Conservation (phyloP, 2,329 filamentous ascomycete genomes). For the Aspergillus fumigatiaffinis region DNA sequence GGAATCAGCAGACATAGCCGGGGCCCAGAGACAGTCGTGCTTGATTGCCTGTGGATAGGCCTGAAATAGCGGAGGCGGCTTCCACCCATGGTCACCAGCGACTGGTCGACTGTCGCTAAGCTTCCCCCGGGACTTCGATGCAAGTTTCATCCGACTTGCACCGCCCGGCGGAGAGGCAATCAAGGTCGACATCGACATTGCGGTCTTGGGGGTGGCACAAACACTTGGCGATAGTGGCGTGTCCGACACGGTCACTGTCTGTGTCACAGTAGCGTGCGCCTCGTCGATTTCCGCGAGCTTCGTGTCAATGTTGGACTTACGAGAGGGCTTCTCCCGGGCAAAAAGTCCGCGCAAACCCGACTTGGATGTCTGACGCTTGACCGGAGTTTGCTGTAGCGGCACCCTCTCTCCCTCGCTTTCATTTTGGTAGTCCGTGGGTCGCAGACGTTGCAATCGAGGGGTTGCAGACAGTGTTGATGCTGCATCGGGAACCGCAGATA, state of each 20-base stretch:
- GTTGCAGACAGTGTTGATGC: neutral
- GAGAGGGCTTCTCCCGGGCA: slow-evolving; percentile 31
- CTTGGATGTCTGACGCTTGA: slow-evolving; percentile 35
- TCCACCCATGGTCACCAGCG: slow-evolving; percentile 47
- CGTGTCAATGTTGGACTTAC: slow-evolving; percentile 22
- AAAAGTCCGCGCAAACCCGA: slow-evolving; percentile 36
- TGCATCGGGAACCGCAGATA: neutral
- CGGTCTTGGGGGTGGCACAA: slow-evolving; percentile 23
- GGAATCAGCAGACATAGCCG: slow-evolving; percentile 63
- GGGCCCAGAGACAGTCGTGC: slow-evolving; percentile 65
- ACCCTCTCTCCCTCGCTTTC: slow-evolving; percentile 26
- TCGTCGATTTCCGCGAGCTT: slow-evolving; percentile 34
- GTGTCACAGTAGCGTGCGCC: slow-evolving; percentile 14
- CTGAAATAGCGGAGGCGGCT: slow-evolving; percentile 75
- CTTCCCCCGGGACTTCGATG: slow-evolving; percentile 18
- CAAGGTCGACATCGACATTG: slow-evolving; percentile 21
- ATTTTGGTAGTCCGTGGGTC: slow-evolving; percentile 29
- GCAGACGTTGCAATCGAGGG: slow-evolving; percentile 28
- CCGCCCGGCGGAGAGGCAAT: slow-evolving; percentile 20
- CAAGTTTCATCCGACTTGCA: slow-evolving; percentile 15
- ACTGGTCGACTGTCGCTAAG: slow-evolving; percentile 20
- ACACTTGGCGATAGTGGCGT: slow-evolving; percentile 23
- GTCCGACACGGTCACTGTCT: slow-evolving; percentile 12
- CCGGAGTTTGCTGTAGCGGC: slow-evolving; percentile 26
- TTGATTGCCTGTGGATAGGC: slow-evolving; percentile 81